phyloP scores from a whole-genome alignment of 176 grass and related monocot genomes.

The Avena eriantha region DNA sequence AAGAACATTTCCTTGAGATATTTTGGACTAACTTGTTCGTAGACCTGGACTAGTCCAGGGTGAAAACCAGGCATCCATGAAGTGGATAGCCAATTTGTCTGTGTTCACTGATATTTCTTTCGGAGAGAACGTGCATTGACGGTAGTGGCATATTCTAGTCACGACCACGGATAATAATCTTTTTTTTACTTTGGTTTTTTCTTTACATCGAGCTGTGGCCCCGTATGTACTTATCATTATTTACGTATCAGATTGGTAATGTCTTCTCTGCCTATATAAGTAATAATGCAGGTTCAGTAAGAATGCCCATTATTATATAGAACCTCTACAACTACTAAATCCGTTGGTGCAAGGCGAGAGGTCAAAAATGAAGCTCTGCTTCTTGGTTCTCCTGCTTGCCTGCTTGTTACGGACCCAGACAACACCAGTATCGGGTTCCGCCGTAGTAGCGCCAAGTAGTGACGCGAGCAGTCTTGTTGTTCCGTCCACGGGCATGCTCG shows the following conservation, averaged over 20 bases:
- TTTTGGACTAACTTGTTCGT: neutral
- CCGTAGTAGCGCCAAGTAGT: neutral
- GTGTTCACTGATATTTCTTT: too few relatives aligned
- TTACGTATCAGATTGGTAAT: neutral
- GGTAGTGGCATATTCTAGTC: neutral
- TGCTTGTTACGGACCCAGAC: neutral
- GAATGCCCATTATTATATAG: neutral
- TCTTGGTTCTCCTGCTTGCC: neutral
- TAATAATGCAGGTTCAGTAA: neutral
- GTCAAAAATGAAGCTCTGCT: neutral
- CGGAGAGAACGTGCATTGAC: neutral
- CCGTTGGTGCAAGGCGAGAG: neutral
- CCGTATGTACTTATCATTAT: neutral
- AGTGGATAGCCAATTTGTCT: neutral
- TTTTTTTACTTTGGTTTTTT: neutral
- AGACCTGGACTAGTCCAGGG: neutral
- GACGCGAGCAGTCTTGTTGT: neutral
- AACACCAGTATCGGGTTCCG: neutral
- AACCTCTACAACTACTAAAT: neutral
- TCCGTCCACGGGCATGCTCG: neutral
- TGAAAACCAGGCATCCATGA: neutral
- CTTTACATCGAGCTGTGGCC: neutral
- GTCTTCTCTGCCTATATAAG: neutral
- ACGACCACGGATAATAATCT: neutral
- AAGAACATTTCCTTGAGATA: neutral